Conservation (phyloP, 768 basidiomycete genomes). For the Termitomyces sp. region DNA sequence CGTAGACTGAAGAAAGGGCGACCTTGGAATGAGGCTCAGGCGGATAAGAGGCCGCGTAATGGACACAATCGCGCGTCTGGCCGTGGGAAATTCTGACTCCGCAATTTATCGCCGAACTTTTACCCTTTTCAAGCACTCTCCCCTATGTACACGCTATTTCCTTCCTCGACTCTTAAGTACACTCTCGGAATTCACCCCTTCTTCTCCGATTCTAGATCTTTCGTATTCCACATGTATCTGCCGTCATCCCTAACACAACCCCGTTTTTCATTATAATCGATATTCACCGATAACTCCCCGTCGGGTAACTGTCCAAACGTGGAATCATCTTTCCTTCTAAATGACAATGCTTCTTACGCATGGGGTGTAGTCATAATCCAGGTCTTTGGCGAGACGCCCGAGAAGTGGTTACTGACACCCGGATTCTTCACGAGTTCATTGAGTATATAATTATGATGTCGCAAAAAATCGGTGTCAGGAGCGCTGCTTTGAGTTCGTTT, state of each 20-base stretch:
- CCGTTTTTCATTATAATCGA: slow-evolving; percentile 39
- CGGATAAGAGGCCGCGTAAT: slow-evolving; percentile 40
- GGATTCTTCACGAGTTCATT: background rate
- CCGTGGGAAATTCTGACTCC: slow-evolving; percentile 29
- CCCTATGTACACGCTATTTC: background rate
- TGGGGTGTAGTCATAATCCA: slow-evolving; percentile 5
- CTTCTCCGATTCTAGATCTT: slow-evolving; percentile 11
- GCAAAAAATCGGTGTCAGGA: background rate
- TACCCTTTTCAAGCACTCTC: slow-evolving; percentile 19
- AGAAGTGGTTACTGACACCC: background rate
- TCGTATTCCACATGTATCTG: slow-evolving; percentile 4
- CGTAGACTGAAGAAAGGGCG: slow-evolving; percentile 17
- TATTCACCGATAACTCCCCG: slow-evolving; percentile 30
- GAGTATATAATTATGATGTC: background rate
- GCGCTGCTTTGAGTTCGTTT: background rate
- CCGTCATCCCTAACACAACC: slow-evolving; percentile 15
- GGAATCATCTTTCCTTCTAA: slow-evolving; percentile 1
- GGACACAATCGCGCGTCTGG: slow-evolving; percentile 31
- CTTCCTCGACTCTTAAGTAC: slow-evolving; percentile 7
- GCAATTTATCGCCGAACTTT: slow-evolving; percentile 33
- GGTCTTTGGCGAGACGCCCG: background rate
- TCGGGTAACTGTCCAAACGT: slow-evolving; percentile 16
- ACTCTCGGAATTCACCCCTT: slow-evolving; percentile 1
- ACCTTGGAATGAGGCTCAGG: slow-evolving; percentile 22
- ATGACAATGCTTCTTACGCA: background rate